These are phyloP conservation scores for Lachancea sp. DNA, from an alignment of 805 yeast species.

Conservation along the genomic window DNA sequence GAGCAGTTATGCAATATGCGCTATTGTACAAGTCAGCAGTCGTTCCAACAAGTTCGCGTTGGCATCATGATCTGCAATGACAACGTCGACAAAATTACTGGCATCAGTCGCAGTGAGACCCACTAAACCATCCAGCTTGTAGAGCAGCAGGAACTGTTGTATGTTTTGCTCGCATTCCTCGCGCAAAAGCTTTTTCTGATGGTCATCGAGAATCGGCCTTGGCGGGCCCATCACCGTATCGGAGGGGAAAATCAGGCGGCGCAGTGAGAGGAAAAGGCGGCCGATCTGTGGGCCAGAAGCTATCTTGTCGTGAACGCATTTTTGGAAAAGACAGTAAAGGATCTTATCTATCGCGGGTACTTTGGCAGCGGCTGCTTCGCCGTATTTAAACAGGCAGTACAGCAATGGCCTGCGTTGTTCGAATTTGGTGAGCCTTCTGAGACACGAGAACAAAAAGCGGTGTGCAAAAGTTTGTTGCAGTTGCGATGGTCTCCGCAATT, in stretches of 20 bases:
- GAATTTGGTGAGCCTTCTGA: not conserved
- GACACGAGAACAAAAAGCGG: conserved; percentile 17
- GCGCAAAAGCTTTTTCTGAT: conserved; percentile 24
- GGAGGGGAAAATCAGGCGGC: conserved; percentile 41
- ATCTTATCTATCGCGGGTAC: conserved; percentile 13
- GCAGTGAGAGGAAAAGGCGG: conserved; percentile 22
- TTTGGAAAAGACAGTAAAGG: conserved; percentile 18
- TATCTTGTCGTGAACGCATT: conserved; percentile 13
- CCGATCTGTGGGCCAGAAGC: conserved; percentile 16
- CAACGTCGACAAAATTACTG: conserved; percentile 22
- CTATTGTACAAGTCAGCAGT: conserved; percentile 38
- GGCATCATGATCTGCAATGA: conserved; percentile 35
- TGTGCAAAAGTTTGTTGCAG: conserved; percentile 5
- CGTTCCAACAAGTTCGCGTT: conserved; percentile 41
- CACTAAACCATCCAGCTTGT: conserved; percentile 14
- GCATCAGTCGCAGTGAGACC: conserved; percentile 22
- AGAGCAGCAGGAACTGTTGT: conserved; percentile 16
- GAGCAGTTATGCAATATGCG: conserved; percentile 8
- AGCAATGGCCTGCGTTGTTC: conserved; percentile 30
- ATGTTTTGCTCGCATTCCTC: conserved; percentile 24
- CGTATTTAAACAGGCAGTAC: conserved; percentile 24
- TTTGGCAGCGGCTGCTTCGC: conserved; percentile 14
- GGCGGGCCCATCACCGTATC: conserved; percentile 48
- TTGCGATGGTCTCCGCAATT: not conserved
- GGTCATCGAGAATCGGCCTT: conserved; percentile 36